Conservation (phyloP, 768 basidiomycete species). For the Mycena rebaudengoi region DNA sequence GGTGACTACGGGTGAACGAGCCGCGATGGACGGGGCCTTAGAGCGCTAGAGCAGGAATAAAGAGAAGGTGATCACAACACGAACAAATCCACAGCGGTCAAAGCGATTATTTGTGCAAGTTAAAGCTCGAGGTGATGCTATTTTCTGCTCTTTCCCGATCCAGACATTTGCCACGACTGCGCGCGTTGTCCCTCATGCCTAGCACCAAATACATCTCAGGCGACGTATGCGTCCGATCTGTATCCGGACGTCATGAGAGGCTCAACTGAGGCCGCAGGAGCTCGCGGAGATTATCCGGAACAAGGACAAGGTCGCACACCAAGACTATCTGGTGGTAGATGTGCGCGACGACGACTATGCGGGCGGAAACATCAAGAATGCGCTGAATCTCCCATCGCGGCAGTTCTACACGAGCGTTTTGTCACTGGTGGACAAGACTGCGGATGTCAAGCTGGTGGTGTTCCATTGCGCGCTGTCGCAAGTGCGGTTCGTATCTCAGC, state of each 20-base stretch:
- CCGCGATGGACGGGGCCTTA: too few relatives aligned
- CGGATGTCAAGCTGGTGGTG: conserved; percentile 68
- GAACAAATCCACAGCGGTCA: too few relatives aligned
- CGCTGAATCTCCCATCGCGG: conserved; percentile 67
- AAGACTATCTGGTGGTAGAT: conserved; percentile 82
- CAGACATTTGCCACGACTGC: too few relatives aligned
- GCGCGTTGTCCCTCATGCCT: not conserved
- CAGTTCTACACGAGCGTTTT: conserved; percentile 67
- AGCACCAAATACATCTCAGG: conserved; percentile 45
- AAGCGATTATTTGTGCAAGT: not conserved
- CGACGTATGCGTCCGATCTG: conserved; percentile 41
- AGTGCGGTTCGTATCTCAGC: conserved; percentile 61
- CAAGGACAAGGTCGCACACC: conserved; percentile 62
- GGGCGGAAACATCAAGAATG: conserved; percentile 81
- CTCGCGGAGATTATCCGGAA: conserved; percentile 77
- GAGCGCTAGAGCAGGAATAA: too few relatives aligned
- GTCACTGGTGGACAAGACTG: conserved; percentile 64
- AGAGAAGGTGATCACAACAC: too few relatives aligned
- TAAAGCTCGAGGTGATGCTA: not conserved
- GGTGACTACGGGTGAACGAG: too few relatives aligned
- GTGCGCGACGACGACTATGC: conserved; percentile 85
- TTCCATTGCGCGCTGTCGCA: conserved; percentile 87
- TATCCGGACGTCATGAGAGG: not conserved
- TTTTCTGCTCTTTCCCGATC: not conserved
- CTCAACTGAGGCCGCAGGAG: conserved; percentile 53